Evolutionary conservation across 805 yeast species (phyloP), one percentile per base, ranked within the genome.

Genomic region (Pichia cephalocereana): DNA sequence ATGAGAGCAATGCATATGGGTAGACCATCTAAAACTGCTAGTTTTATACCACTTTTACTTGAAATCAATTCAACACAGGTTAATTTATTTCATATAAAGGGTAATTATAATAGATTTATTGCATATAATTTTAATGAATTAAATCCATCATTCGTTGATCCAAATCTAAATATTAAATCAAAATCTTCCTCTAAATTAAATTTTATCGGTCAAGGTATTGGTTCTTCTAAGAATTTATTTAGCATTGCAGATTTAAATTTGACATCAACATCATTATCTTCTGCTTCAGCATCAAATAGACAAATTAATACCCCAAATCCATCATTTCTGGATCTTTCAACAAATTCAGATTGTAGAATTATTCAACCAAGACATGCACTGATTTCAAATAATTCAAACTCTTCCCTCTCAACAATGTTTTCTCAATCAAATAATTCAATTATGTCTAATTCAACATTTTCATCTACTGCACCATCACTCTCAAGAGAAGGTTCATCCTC

Each of bases 1-100:
- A 34, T 36, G 7, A 38, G 28, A n/a, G 8, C 15, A 8, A 8
- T 27, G 8, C 15, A 27, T 9, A 17, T 37, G n/a, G 23, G 27
- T 27, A 30, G 32, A 18, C 5, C 34, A 9, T 10, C 5, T 18
- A 11, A 23, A 19, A 4, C 11, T 4, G 14, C 32, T 7, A 30
- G 41, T 18, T 42, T 52, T 41, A 34, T 48, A 26, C 68, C 69
- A 1, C 52, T 58, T 4, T 38, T 66, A 0, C 30, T 63, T 8
- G 68, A 63, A 45, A 53, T 66, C 34, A 63, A 66, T 47, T 64
- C 68, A 8, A 65, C 69, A 1, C 62, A 58, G 39, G 49, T 65
- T 26, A 61, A 62, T 47, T 36, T 65, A 12, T 61, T 62, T 42
- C 39, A 46, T 6, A 8, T 66, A 1, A 45, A 46, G 12, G 45